A percentile compares a stretch with the other conserved stretches of the same genome.
Evolutionary conservation across 1,284 basidiomycete species (phyloP).

Genomic region (Puccinia triticina): DNA sequence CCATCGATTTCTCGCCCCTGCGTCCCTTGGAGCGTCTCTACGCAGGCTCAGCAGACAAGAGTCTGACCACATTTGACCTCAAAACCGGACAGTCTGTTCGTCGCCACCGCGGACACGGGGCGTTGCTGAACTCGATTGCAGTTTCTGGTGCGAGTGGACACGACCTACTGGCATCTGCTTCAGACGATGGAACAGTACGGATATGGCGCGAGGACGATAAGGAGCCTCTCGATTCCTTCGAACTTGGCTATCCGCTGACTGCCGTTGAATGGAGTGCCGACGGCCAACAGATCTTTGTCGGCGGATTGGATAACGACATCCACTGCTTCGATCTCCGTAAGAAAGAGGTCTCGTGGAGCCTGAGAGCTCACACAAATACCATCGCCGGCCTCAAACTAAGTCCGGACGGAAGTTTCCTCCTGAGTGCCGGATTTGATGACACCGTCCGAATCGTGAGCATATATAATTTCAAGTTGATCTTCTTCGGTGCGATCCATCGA

Average conservation of each 20-base stretch:
- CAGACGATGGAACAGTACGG: slow-evolving; percentile 59
- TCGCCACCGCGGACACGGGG: slow-evolving; percentile 57
- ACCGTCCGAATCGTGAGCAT: slow-evolving; percentile 55
- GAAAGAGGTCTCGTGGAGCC: slow-evolving; percentile 42
- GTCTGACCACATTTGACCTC: slow-evolving; percentile 57
- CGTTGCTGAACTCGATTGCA: slow-evolving; percentile 58
- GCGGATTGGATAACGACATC: slow-evolving; percentile 60
- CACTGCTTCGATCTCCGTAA: slow-evolving; percentile 53
- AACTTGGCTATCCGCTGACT: slow-evolving; percentile 59
- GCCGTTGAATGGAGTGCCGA: slow-evolving; percentile 59
- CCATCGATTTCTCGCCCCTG: slow-evolving; percentile 54
- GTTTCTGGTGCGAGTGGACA: slow-evolving; percentile 54
- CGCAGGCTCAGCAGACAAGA: slow-evolving; percentile 58
- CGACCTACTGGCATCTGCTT: slow-evolving; percentile 56
- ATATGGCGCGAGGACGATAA: slow-evolving; percentile 58
- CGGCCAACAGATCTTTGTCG: slow-evolving; percentile 58
- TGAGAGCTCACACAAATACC: slow-evolving; percentile 41
- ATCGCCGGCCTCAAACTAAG: slow-evolving; percentile 56
- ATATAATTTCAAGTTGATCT: not conserved
- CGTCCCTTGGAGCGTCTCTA: slow-evolving; percentile 53
- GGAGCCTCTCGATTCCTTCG: slow-evolving; percentile 56
- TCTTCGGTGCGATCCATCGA: not conserved
- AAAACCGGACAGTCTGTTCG: slow-evolving; percentile 57
- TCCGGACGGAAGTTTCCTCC: slow-evolving; percentile 58
- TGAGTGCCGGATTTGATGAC: slow-evolving; percentile 58